phyloP scores from a whole-genome alignment of 2,329 filamentous ascomycete genomes.

The Colletotrichum aenigma region DNA sequence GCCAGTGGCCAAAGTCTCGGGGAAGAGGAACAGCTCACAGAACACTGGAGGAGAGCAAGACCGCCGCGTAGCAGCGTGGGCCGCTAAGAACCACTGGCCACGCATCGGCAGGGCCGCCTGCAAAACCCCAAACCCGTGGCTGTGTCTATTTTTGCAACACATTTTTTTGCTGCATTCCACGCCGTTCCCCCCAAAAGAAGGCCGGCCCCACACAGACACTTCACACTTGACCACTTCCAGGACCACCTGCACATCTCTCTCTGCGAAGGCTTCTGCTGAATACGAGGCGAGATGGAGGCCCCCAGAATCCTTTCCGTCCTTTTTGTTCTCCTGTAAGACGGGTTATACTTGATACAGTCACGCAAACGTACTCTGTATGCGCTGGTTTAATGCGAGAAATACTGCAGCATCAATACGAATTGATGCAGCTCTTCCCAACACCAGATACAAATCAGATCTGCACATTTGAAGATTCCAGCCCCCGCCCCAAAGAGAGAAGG shows the following conservation, averaged over 20 bases:
- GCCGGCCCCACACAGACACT: neutral
- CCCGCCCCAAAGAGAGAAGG: neutral
- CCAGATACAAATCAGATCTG: neutral
- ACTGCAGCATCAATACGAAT: neutral
- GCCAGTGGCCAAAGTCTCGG: neutral
- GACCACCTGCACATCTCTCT: neutral
- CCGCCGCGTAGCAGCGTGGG: neutral
- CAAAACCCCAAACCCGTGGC: neutral
- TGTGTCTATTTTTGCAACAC: constrained; percentile 19
- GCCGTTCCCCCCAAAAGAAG: neutral
- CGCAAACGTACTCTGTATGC: neutral
- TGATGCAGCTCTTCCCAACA: neutral
- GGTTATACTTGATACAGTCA: neutral
- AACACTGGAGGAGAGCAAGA: neutral
- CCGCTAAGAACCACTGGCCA: neutral
- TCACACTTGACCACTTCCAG: neutral
- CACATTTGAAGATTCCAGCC: neutral
- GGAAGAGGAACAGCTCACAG: neutral
- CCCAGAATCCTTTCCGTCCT: neutral
- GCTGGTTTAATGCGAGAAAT: neutral
- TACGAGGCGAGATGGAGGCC: constrained; percentile 5
- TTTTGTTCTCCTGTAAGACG: neutral
- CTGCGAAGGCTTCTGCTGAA: neutral
- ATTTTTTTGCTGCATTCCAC: neutral
- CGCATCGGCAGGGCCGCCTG: constrained; percentile 8